Conservation (phyloP, 106 monocot species). For the Amphibolis antarctica region DNA sequence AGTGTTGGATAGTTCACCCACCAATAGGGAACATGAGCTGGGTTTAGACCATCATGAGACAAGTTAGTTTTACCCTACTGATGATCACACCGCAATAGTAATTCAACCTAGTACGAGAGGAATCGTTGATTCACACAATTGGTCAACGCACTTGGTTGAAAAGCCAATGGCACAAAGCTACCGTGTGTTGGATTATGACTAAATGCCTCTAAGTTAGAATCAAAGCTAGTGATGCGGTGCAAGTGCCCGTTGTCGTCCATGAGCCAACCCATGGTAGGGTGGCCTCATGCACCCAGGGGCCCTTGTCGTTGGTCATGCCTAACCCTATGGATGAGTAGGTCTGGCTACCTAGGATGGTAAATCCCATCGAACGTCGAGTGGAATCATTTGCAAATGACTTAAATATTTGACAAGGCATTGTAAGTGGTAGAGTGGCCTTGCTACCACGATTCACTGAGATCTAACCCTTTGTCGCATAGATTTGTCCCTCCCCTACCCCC, state of each 20-base stretch:
- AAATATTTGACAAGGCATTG: background rate
- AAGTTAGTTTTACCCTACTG: background rate
- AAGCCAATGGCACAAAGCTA: constrained; percentile 40
- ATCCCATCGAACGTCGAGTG: background rate
- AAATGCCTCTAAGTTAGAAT: no score
- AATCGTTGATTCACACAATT: constrained; percentile 41
- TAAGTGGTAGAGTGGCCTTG: background rate
- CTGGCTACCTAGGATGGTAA: background rate
- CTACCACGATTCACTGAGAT: background rate
- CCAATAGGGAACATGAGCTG: background rate
- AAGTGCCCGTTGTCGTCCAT: background rate
- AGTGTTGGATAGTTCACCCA: background rate
- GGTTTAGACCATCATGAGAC: background rate
- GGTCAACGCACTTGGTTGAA: constrained; percentile 53
- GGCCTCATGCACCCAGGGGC: no score
- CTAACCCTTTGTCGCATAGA: background rate
- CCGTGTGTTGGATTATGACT: constrained; percentile 2
- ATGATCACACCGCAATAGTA: constrained; percentile 3
- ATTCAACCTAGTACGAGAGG: constrained; percentile 40
- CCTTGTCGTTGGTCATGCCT: no score
- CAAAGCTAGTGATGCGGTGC: constrained; percentile 1
- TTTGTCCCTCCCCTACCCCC: no score
- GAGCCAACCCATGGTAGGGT: no score
- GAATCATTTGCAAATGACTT: background rate
- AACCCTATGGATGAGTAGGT: no score